Evolutionary conservation across 83 land plant species (phyloP).

Genomic region (Larix sibirica): DNA sequence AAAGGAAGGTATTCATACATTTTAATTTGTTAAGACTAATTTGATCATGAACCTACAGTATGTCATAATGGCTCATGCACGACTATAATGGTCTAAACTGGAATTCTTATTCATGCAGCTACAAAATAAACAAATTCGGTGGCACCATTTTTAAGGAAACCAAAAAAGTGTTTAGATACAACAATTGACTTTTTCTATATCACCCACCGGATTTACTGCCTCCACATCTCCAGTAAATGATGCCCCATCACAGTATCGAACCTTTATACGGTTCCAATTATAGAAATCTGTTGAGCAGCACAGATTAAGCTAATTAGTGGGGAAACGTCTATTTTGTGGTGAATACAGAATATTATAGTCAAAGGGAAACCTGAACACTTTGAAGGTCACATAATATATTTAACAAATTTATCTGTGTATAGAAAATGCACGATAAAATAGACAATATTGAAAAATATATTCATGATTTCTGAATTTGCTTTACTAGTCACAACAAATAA

Average conservation of each 20-base stretch:
- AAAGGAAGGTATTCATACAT: not conserved
- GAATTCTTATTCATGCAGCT: not conserved
- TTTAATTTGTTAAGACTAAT: not conserved
- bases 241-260: slow-evolving; percentile 89
- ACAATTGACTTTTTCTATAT: not conserved
- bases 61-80: not conserved
- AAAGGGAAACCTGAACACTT: no score
- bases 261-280: slow-evolving; percentile 80
- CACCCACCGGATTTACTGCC: slow-evolving; percentile 15
- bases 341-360: not conserved
- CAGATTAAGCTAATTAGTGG: not conserved
- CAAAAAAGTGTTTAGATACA: not conserved
- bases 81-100: not conserved
- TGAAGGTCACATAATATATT: no score
- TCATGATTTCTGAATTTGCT: no score
- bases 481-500: no score
- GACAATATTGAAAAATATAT: no score
- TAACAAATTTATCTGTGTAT: no score
- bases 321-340: not conserved
- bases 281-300: slow-evolving; percentile 57
- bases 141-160: not conserved
- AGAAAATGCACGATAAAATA: no score
- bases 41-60: not conserved
- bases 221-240: slow-evolving; percentile 72
- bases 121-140: not conserved